Evolutionary conservation across 805 yeast genomes (phyloP), one percentile per base, ranked within the genome.

Genomic region (Yamadazyma phyllophila): DNA sequence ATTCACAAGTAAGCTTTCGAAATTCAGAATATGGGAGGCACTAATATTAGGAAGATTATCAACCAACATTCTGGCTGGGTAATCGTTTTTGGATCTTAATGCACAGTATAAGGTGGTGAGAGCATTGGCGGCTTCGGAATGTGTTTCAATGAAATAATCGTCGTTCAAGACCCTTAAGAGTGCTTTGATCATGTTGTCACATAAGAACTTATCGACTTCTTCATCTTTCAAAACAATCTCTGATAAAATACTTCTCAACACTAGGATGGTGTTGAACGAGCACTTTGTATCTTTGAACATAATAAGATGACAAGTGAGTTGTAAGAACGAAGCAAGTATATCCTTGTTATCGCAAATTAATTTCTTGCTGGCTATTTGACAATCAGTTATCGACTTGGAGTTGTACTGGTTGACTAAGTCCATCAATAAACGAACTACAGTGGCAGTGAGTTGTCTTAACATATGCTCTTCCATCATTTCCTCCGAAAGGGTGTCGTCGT

Each of bases 401-500:
- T 87, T 78, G 43, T 80, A 76, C 62, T 91, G 97, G 1, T 96
- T 95, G 27, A 87, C 86, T 40, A 90, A 73, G 60, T 92, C 98
- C 65, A 91, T 88, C 51, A 94, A 66, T 58, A 91, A 74, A 48
- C 97, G 73, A 44, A 85, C 96, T 9, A 88, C 88, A 3, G 95
- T 91, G 1, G 96, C 96, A 0, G 98, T 91, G 33, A 94, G 76
- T 62, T 94, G 98, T 54, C 99, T 75, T 48, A 92, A 70, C 73
- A 92, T 77, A 63, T 92, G 96, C 61, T 94, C 99, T 55, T 92
- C 97, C 87, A 94, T 85, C 95, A 94, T 94, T 60, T 94, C 99
- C 54, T 91, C 97, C n/a, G 94, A 84, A 57, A 92, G 73, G 17
- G 89, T 88, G 43, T 83, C 91, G 55, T 90, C 96, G 49, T 82